These are phyloP conservation scores for Farysia itapuensis DNA, from an alignment of 1,284 basidiomycete genomes.

Conservation along the genomic window DNA sequence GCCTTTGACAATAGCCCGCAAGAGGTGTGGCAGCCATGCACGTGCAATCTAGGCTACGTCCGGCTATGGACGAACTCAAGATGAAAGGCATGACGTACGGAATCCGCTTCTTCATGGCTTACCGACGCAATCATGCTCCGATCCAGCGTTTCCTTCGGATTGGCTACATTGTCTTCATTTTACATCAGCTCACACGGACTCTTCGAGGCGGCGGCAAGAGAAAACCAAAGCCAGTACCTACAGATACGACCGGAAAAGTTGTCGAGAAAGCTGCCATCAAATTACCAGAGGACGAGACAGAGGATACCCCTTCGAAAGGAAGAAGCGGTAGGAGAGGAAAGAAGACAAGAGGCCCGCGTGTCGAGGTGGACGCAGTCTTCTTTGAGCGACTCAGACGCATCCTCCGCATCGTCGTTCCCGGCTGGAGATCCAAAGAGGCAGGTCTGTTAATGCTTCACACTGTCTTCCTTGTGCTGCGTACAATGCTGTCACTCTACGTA, in stretches of 20 bases:
- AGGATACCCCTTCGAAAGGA: constrained; percentile 19
- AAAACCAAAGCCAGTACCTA: constrained; percentile 23
- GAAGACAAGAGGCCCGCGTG: constrained; percentile 42
- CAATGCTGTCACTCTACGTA: constrained; percentile 90
- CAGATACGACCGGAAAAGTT: constrained; percentile 13
- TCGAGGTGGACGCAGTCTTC: constrained; percentile 83
- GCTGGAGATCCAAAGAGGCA: constrained; percentile 80
- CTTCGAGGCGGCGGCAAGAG: constrained; percentile 40
- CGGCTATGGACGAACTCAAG: constrained; percentile 42
- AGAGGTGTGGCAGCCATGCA: too few species aligned
- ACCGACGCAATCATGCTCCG: constrained; percentile 44
- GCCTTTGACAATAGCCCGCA: too few species aligned
- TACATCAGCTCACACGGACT: constrained; percentile 29
- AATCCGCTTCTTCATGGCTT: constrained; percentile 38
- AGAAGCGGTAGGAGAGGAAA: constrained; percentile 28
- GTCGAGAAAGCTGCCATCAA: constrained; percentile 15
- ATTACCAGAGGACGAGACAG: constrained; percentile 12
- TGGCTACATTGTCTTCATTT: constrained; percentile 43
- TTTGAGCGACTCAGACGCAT: constrained; percentile 78
- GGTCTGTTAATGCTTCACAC: constrained; percentile 84
- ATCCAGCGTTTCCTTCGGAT: constrained; percentile 48
- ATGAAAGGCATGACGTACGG: constrained; percentile 41
- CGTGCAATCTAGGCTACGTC: constrained; percentile 45
- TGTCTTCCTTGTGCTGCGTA: constrained; percentile 80
- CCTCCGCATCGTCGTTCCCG: constrained; percentile 84